Conservation (phyloP, 495 filamentous ascomycete species). For the Aspergillus homomorphus region DNA sequence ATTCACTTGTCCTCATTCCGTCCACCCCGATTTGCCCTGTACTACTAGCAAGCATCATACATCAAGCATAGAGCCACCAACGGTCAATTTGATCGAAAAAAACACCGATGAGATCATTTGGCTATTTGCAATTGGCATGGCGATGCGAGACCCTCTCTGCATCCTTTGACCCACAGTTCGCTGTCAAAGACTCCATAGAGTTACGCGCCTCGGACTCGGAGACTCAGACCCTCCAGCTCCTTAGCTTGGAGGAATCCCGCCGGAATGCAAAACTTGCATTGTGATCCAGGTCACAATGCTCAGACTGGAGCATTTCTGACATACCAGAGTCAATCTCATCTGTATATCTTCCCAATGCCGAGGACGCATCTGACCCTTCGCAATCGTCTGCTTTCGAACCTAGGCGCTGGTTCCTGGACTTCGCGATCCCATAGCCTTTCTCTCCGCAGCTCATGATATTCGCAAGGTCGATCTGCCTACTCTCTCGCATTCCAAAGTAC, state of each 20-base stretch:
- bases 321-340: slow-evolving; percentile 16
- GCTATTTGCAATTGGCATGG: neutral
- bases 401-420: slow-evolving; percentile 19
- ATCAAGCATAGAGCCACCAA: neutral
- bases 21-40: neutral
- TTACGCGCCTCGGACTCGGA: neutral
- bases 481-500: slow-evolving; percentile 26
- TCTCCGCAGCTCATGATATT: slow-evolving; percentile 17
- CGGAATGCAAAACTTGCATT: slow-evolving; percentile 14
- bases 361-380: slow-evolving; percentile 4
- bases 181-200: neutral
- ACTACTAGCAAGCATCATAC: neutral
- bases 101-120: neutral
- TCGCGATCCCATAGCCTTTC: slow-evolving; percentile 22
- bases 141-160: neutral
- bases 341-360: slow-evolving; percentile 12
- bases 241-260: slow-evolving; percentile 17
- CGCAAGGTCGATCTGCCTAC: slow-evolving; percentile 18
- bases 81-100: neutral
- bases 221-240: slow-evolving; percentile 18
- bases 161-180: neutral
- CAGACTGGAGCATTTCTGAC: slow-evolving; percentile 11
- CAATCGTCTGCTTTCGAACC: neutral
- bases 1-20: too few relatives aligned
- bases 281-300: slow-evolving; percentile 12